These are phyloP conservation scores for Pleomassaria siparia DNA, from an alignment of 2,329 filamentous ascomycete species.

Conservation along the genomic window DNA sequence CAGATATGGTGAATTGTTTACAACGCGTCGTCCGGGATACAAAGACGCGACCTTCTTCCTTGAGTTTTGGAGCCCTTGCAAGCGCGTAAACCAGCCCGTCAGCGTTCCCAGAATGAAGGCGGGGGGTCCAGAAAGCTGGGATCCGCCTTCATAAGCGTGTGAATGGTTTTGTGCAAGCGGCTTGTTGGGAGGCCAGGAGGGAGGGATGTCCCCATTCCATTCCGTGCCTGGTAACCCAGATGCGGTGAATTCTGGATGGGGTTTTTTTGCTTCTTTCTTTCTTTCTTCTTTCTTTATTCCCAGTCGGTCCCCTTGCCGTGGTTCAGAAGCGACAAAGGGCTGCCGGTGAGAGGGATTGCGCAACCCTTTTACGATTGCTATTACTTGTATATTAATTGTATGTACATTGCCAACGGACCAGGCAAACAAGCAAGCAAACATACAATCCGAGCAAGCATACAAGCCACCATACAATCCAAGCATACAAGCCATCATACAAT, in stretches of 20 bases:
- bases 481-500: constrained; percentile 8
- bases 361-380: too few species aligned
- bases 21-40: constrained; percentile 37
- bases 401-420: too few species aligned
- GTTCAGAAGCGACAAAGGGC: too few species aligned
- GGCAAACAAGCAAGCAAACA: too few species aligned
- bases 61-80: constrained; percentile 20
- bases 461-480: constrained; percentile 16
- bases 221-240: constrained; percentile 16
- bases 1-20: constrained; percentile 33
- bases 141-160: constrained; percentile 19
- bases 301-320: too few species aligned
- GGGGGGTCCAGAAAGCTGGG: constrained; percentile 33
- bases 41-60: constrained; percentile 27
- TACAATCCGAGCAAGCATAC: constrained; percentile 19
- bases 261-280: too few species aligned
- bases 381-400: too few species aligned
- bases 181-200: not conserved
- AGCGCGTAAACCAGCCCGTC: constrained; percentile 35
- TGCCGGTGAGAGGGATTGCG: too few species aligned
- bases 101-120: constrained; percentile 38
- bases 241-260: constrained; percentile 32
- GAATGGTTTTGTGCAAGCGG: constrained; percentile 38
- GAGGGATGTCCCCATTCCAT: too few species aligned
- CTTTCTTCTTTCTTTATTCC: too few species aligned